phyloP scores from a whole-genome alignment of 306 rosid species.

The Ormosia emarginata region DNA sequence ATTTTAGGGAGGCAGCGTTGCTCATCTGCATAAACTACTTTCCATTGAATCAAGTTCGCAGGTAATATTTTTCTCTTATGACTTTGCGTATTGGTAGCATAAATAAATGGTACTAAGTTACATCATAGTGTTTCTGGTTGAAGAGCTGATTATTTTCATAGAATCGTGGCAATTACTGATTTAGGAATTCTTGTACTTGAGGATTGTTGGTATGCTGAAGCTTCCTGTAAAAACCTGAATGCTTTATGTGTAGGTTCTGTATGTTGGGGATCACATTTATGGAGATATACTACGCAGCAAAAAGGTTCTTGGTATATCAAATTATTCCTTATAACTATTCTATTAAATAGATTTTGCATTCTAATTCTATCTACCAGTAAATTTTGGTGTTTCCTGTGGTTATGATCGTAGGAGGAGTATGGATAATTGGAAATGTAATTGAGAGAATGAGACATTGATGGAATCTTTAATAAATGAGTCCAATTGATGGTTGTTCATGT shows the following conservation, averaged over 20 bases:
- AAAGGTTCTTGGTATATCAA: conserved; percentile 83
- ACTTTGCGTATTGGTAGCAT: not conserved
- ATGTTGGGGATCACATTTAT: conserved; percentile 97
- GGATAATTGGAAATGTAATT: not conserved
- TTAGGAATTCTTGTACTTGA: conserved; percentile 11
- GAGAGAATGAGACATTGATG: not conserved
- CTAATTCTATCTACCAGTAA: not conserved
- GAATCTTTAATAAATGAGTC: not conserved
- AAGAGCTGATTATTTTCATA: not conserved
- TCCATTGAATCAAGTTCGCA: conserved; percentile 89
- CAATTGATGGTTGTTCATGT: not conserved
- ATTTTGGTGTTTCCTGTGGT: not conserved
- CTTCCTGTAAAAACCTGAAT: conserved; percentile 5
- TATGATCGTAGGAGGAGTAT: not conserved
- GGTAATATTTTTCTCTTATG: conserved; percentile 41
- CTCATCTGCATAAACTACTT: conserved; percentile 88
- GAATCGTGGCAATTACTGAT: not conserved
- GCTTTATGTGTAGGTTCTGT: conserved; percentile 67
- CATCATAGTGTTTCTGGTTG: not conserved
- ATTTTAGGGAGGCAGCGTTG: conserved; percentile 91
- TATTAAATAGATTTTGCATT: not conserved
- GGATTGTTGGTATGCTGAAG: not conserved
- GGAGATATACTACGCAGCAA: conserved; percentile 98
- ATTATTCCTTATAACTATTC: conserved; percentile 18
- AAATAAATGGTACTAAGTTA: not conserved